Conservation (phyloP, 306 rosid species). For the Rosa lucieae region DNA sequence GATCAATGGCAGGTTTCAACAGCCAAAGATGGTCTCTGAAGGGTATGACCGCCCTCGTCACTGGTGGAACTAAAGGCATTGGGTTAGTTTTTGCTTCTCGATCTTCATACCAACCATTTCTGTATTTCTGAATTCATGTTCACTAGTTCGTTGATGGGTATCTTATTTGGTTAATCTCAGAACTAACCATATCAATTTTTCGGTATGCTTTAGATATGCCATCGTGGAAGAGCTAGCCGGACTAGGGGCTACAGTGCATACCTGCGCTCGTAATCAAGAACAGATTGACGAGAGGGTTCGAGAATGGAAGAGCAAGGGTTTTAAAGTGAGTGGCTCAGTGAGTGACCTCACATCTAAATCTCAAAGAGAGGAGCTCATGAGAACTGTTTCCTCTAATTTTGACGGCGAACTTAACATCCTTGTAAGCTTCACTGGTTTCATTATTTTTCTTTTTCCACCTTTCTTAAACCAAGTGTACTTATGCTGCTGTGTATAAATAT, state of each 20-base stretch:
- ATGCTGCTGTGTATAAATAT: neutral
- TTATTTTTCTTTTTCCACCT: neutral
- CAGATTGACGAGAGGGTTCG: slow-evolving; percentile 27
- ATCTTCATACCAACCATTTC: neutral
- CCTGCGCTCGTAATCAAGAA: slow-evolving; percentile 42
- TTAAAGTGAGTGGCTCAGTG: slow-evolving; percentile 41
- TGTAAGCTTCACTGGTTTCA: slow-evolving; percentile 22
- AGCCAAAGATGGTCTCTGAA: slow-evolving; percentile 50
- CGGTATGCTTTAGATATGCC: slow-evolving; percentile 26
- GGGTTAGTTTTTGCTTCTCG: slow-evolving; percentile 18
- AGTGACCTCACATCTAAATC: slow-evolving; percentile 34
- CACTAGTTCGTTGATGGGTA: neutral
- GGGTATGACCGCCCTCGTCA: slow-evolving; percentile 52
- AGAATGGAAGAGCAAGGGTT: slow-evolving; percentile 45
- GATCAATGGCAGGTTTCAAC: slow-evolving; percentile 12
- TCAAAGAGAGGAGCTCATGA: slow-evolving; percentile 39
- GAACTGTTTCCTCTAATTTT: slow-evolving; percentile 35
- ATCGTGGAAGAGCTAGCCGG: slow-evolving; percentile 55
- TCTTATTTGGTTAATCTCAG: neutral
- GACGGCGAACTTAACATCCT: slow-evolving; percentile 49
- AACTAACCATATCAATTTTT: neutral
- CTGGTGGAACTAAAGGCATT: slow-evolving; percentile 55
- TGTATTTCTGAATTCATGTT: neutral
- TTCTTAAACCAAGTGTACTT: neutral
- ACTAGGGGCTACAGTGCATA: slow-evolving; percentile 47